Base-by-base conservation (phyloP, 2,329 filamentous ascomycete species). In the Simplicillium sp. region DNA sequence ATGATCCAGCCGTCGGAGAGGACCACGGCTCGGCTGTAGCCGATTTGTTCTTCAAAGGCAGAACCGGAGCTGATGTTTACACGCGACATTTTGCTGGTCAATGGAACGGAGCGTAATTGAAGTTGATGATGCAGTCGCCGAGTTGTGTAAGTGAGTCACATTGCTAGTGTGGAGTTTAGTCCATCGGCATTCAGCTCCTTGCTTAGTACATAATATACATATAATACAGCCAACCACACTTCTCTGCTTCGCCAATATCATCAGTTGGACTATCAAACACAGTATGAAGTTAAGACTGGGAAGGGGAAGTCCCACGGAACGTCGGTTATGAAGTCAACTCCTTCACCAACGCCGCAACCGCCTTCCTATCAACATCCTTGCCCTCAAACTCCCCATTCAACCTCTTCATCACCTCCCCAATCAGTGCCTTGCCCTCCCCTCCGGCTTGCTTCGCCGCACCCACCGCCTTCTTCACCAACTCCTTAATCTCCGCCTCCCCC, bases 321-420 rank as follows among this genome's bases (percentile, higher is more conserved):
- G n/a, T n/a, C n/a, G n/a, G n/a, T n/a, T n/a, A 25, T 9, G 20
- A 25, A 25, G 31, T 33, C 31, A 33, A 33, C 54, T 77, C 65
- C 62, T 82, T 82, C 38, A 85, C 75, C 50, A 81, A 60, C 50
- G 65, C 73, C 4, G 70, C 72, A 37, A 88, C 62, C 48, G 74
- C 68, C 39, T 68, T 71, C 60, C 70, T 77, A 54, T 87, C 76
- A 29, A 84, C 70, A 32, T 74, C 69, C 60, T 80, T 80, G 29
- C 76, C 82, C 44, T 79, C 74, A 20, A 85, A 60, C 20, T 64
- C 61, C 4, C 65, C 61, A 39, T 76, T 59, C 11, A 84, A 57
- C 46, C 63, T 68, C 65, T 78, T 83, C 71, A 87, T 74, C 9
- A 82, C 70, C 42, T 75, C 69, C 4, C 81, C 79, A 46, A 80